phyloP scores from a whole-genome alignment of 1,284 basidiomycete species.

The Irpex rosettiformis region DNA sequence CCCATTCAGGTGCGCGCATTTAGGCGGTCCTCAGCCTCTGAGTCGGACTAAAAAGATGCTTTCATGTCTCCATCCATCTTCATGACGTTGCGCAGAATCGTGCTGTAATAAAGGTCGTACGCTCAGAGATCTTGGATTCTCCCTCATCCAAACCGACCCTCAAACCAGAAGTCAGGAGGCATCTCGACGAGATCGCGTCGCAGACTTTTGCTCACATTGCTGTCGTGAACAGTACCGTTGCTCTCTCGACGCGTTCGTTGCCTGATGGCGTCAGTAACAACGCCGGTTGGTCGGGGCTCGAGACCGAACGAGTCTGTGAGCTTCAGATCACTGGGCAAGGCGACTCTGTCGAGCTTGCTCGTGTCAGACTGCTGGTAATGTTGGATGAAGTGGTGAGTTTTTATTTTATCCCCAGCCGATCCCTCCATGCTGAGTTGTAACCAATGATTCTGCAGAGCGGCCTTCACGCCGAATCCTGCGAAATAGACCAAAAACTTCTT shows the following conservation, averaged over 20 bases:
- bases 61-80: neutral
- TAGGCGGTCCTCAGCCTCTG: too few species aligned
- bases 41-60: too few species aligned
- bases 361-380: conserved; percentile 89
- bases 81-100: conserved; percentile 56
- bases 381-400: conserved; percentile 85
- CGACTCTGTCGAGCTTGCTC: conserved; percentile 89
- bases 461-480: conserved; percentile 85
- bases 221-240: conserved; percentile 78
- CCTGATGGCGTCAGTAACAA: conserved; percentile 73
- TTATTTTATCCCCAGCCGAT: neutral
- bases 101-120: conserved; percentile 83
- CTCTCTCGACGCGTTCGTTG: conserved; percentile 67
- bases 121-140: conserved; percentile 89
- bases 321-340: conserved; percentile 86
- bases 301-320: conserved; percentile 92
- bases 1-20: conserved; percentile 69
- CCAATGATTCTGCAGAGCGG: conserved; percentile 58
- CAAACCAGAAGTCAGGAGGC: conserved; percentile 83
- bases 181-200: conserved; percentile 89
- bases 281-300: conserved; percentile 83
- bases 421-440: conserved; percentile 8
- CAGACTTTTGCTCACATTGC: conserved; percentile 88
- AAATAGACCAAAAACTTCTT: conserved; percentile 95
- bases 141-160: conserved; percentile 79